Evolutionary conservation across 305 asterid species (phyloP).

Genomic region (Solanum hybrid): DNA sequence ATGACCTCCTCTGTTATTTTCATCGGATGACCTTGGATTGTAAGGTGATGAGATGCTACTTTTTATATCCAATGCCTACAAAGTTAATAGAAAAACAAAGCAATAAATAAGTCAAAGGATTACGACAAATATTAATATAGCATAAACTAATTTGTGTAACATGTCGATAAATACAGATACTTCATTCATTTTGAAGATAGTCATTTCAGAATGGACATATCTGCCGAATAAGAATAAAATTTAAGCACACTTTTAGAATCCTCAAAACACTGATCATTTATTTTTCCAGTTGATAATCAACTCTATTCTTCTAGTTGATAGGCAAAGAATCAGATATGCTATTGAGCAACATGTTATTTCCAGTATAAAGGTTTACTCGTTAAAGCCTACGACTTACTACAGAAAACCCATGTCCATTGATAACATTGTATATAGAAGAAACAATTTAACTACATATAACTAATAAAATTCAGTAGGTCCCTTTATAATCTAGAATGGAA

Average conservation of each 20-base stretch:
- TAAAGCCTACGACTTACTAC: background rate
- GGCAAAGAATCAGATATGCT: background rate
- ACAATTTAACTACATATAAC: background rate
- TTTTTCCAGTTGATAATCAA: background rate
- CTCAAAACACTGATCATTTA: too few relatives aligned
- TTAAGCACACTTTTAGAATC: too few relatives aligned
- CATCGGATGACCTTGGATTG: background rate
- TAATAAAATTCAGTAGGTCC: too few relatives aligned
- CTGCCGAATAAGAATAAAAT: too few relatives aligned
- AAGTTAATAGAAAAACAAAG: background rate
- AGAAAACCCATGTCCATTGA: background rate
- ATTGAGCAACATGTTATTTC: background rate
- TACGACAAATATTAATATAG: too few relatives aligned
- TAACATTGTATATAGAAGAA: too few relatives aligned
- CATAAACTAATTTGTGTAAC: too few relatives aligned
- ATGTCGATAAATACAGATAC: too few relatives aligned
- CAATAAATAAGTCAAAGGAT: background rate
- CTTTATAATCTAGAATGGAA: too few relatives aligned
- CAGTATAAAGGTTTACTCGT: background rate
- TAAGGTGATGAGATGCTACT: background rate
- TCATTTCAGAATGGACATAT: too few relatives aligned
- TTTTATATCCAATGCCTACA: background rate
- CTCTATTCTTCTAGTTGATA: background rate
- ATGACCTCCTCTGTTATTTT: background rate
- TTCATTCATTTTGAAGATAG: too few relatives aligned